Percentiles rank a stretch among this genome's conserved stretches.
Evolutionary conservation across 2,329 filamentous ascomycete genomes (phyloP).

Genomic region (Beauveria sp.): DNA sequence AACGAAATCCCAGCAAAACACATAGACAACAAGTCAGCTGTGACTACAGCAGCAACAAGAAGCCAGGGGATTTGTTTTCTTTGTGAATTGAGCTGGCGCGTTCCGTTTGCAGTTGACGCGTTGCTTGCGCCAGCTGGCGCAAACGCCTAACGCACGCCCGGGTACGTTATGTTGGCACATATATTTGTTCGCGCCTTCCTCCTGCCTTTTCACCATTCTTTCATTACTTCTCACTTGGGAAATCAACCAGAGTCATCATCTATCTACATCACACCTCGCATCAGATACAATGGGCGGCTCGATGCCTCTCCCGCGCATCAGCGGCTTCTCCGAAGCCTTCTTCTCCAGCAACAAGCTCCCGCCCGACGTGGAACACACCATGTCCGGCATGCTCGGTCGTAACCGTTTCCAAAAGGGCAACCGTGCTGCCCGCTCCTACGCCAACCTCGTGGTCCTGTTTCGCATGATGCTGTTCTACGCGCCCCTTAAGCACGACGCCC

Average conservation of each 20-base stretch:
- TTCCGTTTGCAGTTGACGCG: not conserved
- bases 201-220: not conserved
- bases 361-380: not conserved
- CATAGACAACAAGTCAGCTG: too few relatives aligned
- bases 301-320: not conserved
- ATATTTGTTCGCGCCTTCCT: not conserved
- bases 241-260: not conserved
- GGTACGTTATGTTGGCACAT: too few relatives aligned
- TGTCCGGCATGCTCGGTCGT: not conserved
- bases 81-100: too few relatives aligned
- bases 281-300: not conserved
- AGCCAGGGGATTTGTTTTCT: too few relatives aligned
- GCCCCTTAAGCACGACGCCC: not conserved
- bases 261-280: not conserved
- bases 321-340: not conserved
- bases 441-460: constrained; percentile 4
- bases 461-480: constrained; percentile 3
- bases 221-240: not conserved
- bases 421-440: not conserved
- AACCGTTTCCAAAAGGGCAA: constrained; percentile 1
- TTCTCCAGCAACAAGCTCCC: not conserved
- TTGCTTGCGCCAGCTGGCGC: not conserved
- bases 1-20: too few relatives aligned
- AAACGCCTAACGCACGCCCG: not conserved
- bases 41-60: too few relatives aligned